A percentile compares a stretch with the other conserved stretches of the same genome.
These are phyloP conservation scores for Nissolia schottii DNA, from an alignment of 306 rosid species.

Conservation along the genomic window DNA sequence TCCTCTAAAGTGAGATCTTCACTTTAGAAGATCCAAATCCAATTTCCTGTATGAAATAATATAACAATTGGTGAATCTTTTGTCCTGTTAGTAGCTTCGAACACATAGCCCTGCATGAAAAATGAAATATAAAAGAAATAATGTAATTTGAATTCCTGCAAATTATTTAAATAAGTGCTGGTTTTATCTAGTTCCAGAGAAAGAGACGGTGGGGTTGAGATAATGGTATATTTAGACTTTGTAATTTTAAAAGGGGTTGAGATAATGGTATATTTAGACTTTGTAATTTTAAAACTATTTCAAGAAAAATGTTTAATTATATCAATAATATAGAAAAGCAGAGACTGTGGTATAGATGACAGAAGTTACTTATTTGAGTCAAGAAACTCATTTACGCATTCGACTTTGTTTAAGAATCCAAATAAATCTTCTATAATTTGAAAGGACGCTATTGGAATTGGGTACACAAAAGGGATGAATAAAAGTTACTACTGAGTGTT, in stretches of 20 bases:
- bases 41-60: slow-evolving; percentile 7
- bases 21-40: no score
- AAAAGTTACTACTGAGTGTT: slow-evolving; percentile 9
- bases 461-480: not conserved
- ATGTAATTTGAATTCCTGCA: not conserved
- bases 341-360: not conserved
- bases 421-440: no score
- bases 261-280: not conserved
- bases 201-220: not conserved
- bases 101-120: not conserved
- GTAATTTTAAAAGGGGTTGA: not conserved
- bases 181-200: not conserved
- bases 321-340: not conserved
- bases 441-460: not conserved
- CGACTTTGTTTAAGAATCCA: not conserved
- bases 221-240: not conserved
- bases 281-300: not conserved
- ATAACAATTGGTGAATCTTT: not conserved
- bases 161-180: not conserved
- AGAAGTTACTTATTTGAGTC: not conserved
- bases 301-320: not conserved
- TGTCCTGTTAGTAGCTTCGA: slow-evolving; percentile 3
- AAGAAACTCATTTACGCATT: not conserved
- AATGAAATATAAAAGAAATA: not conserved
- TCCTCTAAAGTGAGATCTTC: no score